Percentiles rank a stretch among this genome's conserved stretches.
phyloP scores from a whole-genome alignment of 1,139 yeast species.

The Scheffersomyces titani region DNA sequence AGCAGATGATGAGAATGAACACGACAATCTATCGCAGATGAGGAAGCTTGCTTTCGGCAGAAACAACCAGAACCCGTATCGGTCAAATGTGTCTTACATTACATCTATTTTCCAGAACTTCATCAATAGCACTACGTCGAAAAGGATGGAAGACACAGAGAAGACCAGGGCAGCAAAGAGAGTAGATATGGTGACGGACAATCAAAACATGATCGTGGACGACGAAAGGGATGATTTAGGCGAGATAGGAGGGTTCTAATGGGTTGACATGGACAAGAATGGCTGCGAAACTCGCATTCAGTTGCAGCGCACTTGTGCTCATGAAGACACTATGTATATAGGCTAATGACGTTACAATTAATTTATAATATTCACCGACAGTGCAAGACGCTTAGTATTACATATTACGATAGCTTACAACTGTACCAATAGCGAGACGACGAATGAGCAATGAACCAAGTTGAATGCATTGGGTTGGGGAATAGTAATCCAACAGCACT shows the following conservation, averaged over 20 bases:
- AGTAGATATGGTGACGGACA: neutral
- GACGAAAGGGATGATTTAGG: neutral
- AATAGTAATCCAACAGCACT: too few species aligned
- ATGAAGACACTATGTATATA: neutral
- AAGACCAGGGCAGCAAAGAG: neutral
- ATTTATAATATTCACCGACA: neutral
- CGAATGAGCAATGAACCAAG: too few species aligned
- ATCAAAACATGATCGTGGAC: neutral
- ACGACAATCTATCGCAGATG: constrained; percentile 27
- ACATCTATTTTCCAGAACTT: constrained; percentile 43
- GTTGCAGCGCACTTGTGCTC: neutral
- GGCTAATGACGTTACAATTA: neutral
- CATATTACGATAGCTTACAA: neutral
- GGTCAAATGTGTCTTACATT: constrained; percentile 30
- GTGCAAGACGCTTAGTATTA: neutral
- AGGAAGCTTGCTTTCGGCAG: constrained; percentile 19
- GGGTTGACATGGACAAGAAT: neutral
- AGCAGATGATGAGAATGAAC: constrained; percentile 17
- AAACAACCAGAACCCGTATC: neutral
- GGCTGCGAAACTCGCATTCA: neutral
- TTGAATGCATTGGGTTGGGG: too few species aligned
- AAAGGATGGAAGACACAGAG: neutral
- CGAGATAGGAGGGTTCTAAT: neutral
- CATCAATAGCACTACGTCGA: constrained; percentile 31
- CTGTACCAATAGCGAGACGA: too few species aligned